Percentiles rank a stretch among this genome's conserved stretches.
Conservation (phyloP, 495 filamentous ascomycete genomes). For the Gamarada debralockiae region DNA sequence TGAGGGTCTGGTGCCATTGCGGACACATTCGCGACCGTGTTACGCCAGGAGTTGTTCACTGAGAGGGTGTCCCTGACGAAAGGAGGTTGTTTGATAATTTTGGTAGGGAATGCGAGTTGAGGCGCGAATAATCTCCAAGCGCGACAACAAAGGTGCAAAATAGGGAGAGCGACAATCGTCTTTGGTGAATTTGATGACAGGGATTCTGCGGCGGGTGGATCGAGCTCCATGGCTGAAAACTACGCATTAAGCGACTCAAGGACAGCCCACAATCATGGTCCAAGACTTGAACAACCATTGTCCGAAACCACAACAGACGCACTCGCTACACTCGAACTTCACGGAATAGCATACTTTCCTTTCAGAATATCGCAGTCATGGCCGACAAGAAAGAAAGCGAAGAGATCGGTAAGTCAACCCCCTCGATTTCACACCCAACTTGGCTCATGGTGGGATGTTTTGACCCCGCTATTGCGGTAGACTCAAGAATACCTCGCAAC, state of each 20-base stretch:
- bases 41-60: conserved; percentile 3
- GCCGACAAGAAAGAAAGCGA: conserved; percentile 31
- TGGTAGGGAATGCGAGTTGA: background rate
- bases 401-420: conserved; percentile 35
- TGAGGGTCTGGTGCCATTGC: conserved; percentile 27
- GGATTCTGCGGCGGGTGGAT: background rate
- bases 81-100: background rate
- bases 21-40: conserved; percentile 20
- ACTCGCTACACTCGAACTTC: background rate
- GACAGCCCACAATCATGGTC: no score
- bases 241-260: background rate
- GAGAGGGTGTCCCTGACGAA: no score
- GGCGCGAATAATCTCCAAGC: background rate
- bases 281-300: no score
- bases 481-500: conserved; percentile 2
- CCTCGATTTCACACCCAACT: background rate
- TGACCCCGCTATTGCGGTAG: conserved; percentile 22
- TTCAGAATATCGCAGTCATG: conserved; percentile 16
- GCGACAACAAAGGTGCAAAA: no score
- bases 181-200: no score
- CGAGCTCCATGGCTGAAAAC: background rate
- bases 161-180: no score
- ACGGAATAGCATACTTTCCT: background rate
- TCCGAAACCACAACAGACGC: background rate
- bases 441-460: conserved; percentile 18